Evolutionary conservation across 345 rosid species (phyloP), one percentile per base, ranked within the genome.

Genomic region (Eucalyptus erythrocorys): DNA sequence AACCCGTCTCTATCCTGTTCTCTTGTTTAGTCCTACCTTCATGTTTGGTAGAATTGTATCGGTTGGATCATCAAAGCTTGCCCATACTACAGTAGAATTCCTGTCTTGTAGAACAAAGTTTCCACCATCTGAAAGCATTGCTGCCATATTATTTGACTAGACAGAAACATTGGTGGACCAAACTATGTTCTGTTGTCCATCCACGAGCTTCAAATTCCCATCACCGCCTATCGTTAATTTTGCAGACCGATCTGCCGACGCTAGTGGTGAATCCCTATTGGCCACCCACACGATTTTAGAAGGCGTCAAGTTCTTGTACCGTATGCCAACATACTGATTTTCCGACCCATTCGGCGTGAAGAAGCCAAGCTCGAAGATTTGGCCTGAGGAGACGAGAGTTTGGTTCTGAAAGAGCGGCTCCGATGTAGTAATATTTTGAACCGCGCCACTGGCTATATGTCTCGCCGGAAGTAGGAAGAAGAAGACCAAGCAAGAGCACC

Each of bases 61-160:
- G 14, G 91, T 89, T 15, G 93, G 94, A 80, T 89, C 27, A 86
- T 93, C 93, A 55, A 93, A 93, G 64, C 93, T 92, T 55, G 89
- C 92, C 95, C 95, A 93, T n/a, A 89, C 71, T 5, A 22, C 40
- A 32, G 24, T 80, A 9, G 90, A 86, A 42, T 30, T 53, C 48
- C 40, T 42, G 17, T 55, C 81, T 61, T 45, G 87, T 30, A 93
- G 80, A 45, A 91, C 21, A 5, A 92, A 87, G 27, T 93, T 92
- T 32, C 95, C 95, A 26, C 88, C 84, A 24, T 86, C 95, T 42
- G 89, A 50, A 87, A 93, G 85, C 87, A 89, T 88, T 48, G 91
- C 88, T 57, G 88, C 86, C 43, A 84, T 64, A 32, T 37, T 4
- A 12, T 86, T 71, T 26, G 49, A 51, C 14, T 53, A 26, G 86